Percentiles rank a stretch among this genome's conserved stretches.
phyloP scores from a whole-genome alignment of 2,329 filamentous ascomycete genomes.

The Ophiosphaerella narmari region DNA sequence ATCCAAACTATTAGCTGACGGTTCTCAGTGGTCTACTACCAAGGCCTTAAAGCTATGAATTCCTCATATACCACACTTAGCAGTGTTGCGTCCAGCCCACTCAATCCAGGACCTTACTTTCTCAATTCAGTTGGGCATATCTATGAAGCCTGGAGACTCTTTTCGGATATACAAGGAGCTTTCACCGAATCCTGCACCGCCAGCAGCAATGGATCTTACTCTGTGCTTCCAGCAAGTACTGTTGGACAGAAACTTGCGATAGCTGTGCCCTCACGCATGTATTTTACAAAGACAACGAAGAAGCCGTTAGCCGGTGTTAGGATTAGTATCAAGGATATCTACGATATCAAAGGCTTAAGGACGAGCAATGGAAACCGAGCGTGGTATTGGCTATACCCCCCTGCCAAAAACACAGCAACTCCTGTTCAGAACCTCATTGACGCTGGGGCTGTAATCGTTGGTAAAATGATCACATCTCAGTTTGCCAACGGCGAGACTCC shows the following conservation, averaged over 20 bases:
- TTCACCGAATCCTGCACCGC: conserved; percentile 55
- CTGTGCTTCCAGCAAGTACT: conserved; percentile 46
- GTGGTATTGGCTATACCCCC: conserved; percentile 59
- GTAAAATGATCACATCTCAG: conserved; percentile 53
- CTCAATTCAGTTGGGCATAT: conserved; percentile 52
- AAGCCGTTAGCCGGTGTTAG: conserved; percentile 65
- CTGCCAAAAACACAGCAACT: conserved; percentile 53
- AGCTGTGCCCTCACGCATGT: conserved; percentile 63
- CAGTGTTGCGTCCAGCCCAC: conserved; percentile 13
- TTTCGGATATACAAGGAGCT: conserved; percentile 55
- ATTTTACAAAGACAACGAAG: conserved; percentile 58
- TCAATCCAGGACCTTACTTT: conserved; percentile 58
- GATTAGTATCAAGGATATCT: conserved; percentile 67
- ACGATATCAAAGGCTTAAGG: conserved; percentile 60
- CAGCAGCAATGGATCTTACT: conserved; percentile 47
- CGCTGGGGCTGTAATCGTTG: conserved; percentile 59
- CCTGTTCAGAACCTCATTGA: conserved; percentile 62
- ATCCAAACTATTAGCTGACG: conserved; percentile 29
- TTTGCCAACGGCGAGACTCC: conserved; percentile 54
- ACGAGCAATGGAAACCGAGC: conserved; percentile 63
- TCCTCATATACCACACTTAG: conserved; percentile 19
- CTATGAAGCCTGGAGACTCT: conserved; percentile 56
- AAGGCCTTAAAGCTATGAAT: conserved; percentile 28
- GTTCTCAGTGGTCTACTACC: conserved; percentile 26
- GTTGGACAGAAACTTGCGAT: conserved; percentile 46